Evolutionary conservation across 352 stramenopile species (phyloP), one percentile per base, ranked within the genome.

Genomic region (Phytopythium mirpurense): DNA sequence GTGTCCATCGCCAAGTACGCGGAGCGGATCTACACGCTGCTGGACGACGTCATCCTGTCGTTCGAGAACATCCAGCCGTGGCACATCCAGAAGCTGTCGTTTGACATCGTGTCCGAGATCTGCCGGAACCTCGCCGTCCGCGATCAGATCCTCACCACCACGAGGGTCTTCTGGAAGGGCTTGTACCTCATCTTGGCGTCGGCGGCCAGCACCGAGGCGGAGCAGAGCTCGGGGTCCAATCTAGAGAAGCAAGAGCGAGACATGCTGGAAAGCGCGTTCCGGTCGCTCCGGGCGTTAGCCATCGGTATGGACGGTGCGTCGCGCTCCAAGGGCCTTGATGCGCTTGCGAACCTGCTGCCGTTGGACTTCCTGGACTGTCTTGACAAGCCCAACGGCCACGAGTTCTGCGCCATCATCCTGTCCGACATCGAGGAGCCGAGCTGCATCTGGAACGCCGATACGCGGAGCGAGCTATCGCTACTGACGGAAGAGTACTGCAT

Each of bases 381-480:
- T 9, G 74, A 88, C 49, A 82, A 78, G 31, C 71, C 73, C 12
- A 88, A 65, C 44, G 79, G 82, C 1, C 67, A 87, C 44, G 79
- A 93, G 15, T 93, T 93, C 43, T 89, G 75, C 62, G 70, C 67
- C 12, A 75, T 83, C 27, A 57, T 90, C 31, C 53, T 83, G 9
- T 88, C 82, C 0, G 71, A 93, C 48, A 84, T 93, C 58, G 73
- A 80, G 7, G 74, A 90, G 19, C 79, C 79, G 24, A 87, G 65
- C 3, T 93, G 82, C 50, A 86, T 93, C 36, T 93, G 82, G 82
- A 86, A 90, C 26, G 68, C 74, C 55, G 71, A 50, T 34, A 88
- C 77, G 12, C 65, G 77, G 9, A 59, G 42, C 15, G 82, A 93
- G 57, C 53, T 93, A n/a, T 78, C 83, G 56, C 69, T 86, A 36